A percentile compares a stretch with the other conserved stretches of the same genome.
These are phyloP conservation scores for Filobasidium wieringae DNA, from an alignment of 768 basidiomycete species.

Conservation along the genomic window DNA sequence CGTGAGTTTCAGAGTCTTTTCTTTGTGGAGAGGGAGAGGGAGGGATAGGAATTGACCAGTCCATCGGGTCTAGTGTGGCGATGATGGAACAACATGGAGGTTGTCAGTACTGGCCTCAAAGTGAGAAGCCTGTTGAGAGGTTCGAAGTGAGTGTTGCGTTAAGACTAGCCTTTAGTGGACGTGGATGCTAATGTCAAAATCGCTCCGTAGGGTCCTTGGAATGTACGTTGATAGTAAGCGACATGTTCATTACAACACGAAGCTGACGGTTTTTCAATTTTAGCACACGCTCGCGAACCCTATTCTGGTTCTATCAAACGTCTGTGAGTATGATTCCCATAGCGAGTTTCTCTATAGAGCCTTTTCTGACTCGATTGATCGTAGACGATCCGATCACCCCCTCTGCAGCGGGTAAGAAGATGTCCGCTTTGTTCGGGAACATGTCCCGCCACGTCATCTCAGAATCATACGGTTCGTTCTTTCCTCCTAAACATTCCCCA, in stretches of 20 bases:
- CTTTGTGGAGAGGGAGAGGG: neutral
- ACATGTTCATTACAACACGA: neutral
- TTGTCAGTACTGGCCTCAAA: conserved; percentile 12
- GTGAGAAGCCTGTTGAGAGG: conserved; percentile 4
- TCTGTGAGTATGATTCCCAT: neutral
- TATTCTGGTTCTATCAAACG: neutral
- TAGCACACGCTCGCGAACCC: neutral
- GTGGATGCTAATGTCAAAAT: neutral
- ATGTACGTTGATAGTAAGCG: neutral
- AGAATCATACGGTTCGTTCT: neutral
- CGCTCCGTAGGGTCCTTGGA: neutral
- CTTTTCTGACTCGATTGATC: neutral
- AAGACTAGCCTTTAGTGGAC: neutral
- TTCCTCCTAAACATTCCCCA: neutral
- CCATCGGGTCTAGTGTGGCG: neutral
- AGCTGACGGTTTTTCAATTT: neutral
- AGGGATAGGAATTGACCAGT: neutral
- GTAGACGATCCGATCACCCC: conserved; percentile 5
- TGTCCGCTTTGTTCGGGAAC: neutral
- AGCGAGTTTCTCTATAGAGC: neutral
- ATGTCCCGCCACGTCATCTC: neutral
- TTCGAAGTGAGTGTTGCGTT: conserved; percentile 1
- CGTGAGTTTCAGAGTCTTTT: neutral
- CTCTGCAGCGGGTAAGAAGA: neutral
- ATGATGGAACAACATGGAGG: conserved; percentile 15